phyloP scores from a whole-genome alignment of 225 moss, liverwort and hornwort genomes.

The Pseudisothecium myosuroides region DNA sequence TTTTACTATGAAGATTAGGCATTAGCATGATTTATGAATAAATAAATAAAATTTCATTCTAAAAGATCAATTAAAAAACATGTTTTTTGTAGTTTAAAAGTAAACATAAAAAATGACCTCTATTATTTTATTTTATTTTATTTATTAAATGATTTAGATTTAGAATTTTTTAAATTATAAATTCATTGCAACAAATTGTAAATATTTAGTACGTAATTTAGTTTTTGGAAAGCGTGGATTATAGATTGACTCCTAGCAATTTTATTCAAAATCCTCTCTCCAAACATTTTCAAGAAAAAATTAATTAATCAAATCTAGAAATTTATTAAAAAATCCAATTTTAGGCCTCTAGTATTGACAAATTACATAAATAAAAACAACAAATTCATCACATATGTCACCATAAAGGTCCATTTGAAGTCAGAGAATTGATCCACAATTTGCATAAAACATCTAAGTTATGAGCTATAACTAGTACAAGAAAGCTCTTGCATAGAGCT shows the following conservation, averaged over 20 bases:
- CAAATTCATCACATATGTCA: background rate
- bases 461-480: too few relatives aligned
- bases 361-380: background rate
- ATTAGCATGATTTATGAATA: background rate
- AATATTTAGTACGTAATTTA: background rate
- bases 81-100: background rate
- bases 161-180: background rate
- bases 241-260: fast-evolving
- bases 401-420: background rate
- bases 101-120: background rate
- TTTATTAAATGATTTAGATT: background rate
- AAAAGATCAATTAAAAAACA: background rate
- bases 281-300: background rate
- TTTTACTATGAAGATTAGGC: too few relatives aligned
- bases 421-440: background rate
- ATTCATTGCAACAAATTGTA: background rate
- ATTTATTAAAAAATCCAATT: background rate
- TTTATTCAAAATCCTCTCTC: background rate
- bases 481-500: too few relatives aligned
- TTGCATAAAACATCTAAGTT: background rate
- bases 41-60: background rate
- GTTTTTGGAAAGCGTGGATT: background rate
- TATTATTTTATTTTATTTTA: background rate
- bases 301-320: background rate
- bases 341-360: background rate